A percentile compares a stretch with the other conserved stretches of the same genome.
Evolutionary conservation across 2,329 filamentous ascomycete genomes (phyloP).

Genomic region (Xylaria sp.): DNA sequence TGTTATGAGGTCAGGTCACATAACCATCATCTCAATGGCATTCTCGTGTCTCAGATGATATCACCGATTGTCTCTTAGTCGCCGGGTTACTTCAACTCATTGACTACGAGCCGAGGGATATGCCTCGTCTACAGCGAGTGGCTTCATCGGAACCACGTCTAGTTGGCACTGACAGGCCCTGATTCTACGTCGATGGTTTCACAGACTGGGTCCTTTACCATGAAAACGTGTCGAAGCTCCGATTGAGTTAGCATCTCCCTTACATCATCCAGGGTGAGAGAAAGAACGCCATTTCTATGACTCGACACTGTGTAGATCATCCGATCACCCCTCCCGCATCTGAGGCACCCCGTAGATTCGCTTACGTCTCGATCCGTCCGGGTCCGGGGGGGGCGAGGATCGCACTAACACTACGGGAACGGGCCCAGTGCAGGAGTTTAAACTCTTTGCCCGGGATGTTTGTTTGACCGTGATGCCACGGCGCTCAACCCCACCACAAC

Average conservation of each 20-base stretch:
- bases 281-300: background rate
- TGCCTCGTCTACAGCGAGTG: background rate
- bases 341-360: background rate
- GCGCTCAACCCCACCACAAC: background rate
- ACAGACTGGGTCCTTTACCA: background rate
- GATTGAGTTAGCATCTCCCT: background rate
- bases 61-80: slow-evolving; percentile 4
- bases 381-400: background rate
- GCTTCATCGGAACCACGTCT: slow-evolving; percentile 11
- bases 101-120: slow-evolving; percentile 6
- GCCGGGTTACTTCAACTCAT: background rate
- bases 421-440: background rate
- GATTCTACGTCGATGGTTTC: background rate
- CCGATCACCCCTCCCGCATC: background rate
- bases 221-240: background rate
- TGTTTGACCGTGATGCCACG: background rate
- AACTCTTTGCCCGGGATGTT: background rate
- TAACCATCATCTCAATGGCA: slow-evolving; percentile 27
- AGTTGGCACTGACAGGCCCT: background rate
- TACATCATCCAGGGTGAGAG: background rate
- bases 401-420: background rate
- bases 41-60: slow-evolving; percentile 25
- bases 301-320: background rate
- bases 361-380: background rate
- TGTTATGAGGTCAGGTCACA: slow-evolving; percentile 30